phyloP scores from a whole-genome alignment of 1,284 basidiomycete species.

The Heterobasidion irregulare region DNA sequence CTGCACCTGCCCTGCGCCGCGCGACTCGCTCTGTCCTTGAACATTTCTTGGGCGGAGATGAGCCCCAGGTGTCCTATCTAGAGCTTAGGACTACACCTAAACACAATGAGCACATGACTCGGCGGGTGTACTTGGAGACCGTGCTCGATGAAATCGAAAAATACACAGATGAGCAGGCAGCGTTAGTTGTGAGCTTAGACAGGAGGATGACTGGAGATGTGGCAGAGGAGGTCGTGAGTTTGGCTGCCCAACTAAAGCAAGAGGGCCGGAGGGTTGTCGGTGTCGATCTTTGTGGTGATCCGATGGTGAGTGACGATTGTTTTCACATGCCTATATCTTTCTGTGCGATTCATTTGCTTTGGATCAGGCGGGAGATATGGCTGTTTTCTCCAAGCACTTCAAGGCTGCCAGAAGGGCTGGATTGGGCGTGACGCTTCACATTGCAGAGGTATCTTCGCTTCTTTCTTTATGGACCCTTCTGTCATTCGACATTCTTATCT shows the following conservation, averaged over 20 bases:
- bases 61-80: conserved; percentile 56
- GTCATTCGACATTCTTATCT: too few species aligned
- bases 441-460: conserved; percentile 57
- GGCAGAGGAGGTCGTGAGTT: conserved; percentile 44
- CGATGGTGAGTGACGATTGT: conserved; percentile 26
- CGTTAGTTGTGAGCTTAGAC: conserved; percentile 68
- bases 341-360: background rate
- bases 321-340: background rate
- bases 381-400: conserved; percentile 44
- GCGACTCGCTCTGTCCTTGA: conserved; percentile 56
- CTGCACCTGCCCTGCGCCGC: conserved; percentile 37
- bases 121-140: conserved; percentile 48
- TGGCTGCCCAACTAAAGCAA: conserved; percentile 46
- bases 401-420: conserved; percentile 46
- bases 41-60: conserved; percentile 45
- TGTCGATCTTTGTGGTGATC: conserved; percentile 76
- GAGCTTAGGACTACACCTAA: conserved; percentile 71
- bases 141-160: conserved; percentile 61
- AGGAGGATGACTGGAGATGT: conserved; percentile 47
- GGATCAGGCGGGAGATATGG: conserved; percentile 46
- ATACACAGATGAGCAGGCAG: conserved; percentile 40
- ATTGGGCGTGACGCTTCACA: conserved; percentile 66
- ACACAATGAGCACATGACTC: conserved; percentile 43
- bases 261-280: conserved; percentile 64
- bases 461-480: too few species aligned